Conservation (phyloP, 2,329 filamentous ascomycete species). For the Calonectria pseudoreteaudii region DNA sequence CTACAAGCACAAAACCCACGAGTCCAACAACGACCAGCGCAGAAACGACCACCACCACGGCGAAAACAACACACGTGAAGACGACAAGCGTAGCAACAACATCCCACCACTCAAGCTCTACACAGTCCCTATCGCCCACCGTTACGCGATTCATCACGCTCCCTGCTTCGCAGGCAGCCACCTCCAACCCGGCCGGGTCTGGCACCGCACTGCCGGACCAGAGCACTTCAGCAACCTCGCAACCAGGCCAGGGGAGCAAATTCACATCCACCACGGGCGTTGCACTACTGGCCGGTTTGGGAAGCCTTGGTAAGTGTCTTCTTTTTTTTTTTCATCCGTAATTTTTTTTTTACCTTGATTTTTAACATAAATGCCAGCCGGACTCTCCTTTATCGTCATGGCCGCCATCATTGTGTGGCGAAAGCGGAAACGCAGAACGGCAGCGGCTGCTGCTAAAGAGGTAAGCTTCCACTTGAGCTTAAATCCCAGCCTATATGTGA, state of each 20-base stretch:
- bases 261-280: not conserved
- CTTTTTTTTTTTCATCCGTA: too few species aligned
- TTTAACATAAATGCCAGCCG: not conserved
- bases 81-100: not conserved
- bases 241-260: not conserved
- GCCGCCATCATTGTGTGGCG: slow-evolving; percentile 4
- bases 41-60: too few species aligned
- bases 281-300: not conserved
- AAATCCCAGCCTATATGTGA: not conserved
- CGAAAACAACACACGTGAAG: not conserved
- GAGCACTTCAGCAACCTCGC: not conserved
- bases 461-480: not conserved
- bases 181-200: not conserved
- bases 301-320: not conserved
- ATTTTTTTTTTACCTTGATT: not conserved
- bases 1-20: not conserved
- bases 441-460: not conserved
- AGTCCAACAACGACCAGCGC: not conserved
- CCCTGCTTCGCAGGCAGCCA: not conserved
- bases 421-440: not conserved
- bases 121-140: not conserved
- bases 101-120: not conserved
- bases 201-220: not conserved
- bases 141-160: slow-evolving; percentile 1
- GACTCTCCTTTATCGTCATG: not conserved